Percentiles rank a stretch among this genome's conserved stretches.
phyloP scores from a whole-genome alignment of 2,329 filamentous ascomycete species.

The Emydomyces testavorans region DNA sequence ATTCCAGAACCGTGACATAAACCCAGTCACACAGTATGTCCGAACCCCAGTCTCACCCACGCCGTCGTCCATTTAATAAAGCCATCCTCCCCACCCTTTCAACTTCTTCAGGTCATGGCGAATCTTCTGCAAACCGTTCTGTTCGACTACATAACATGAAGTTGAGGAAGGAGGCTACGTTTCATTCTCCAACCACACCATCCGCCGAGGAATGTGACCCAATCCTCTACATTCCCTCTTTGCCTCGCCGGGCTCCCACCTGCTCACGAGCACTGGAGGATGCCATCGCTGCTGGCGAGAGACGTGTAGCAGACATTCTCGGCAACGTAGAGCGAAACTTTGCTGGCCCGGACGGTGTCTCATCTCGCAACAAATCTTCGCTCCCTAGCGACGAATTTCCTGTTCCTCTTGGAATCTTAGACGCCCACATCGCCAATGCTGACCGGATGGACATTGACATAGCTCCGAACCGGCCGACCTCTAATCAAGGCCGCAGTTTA shows the following conservation, averaged over 20 bases:
- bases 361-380: conserved; percentile 31
- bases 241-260: conserved; percentile 56
- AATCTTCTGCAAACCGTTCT: conserved; percentile 19
- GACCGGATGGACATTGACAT: conserved; percentile 24
- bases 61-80: conserved; percentile 29
- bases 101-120: conserved; percentile 17
- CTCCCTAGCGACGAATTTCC: conserved; percentile 49
- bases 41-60: conserved; percentile 24
- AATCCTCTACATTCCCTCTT: conserved; percentile 35
- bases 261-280: conserved; percentile 47
- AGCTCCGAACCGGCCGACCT: conserved; percentile 21
- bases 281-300: conserved; percentile 57
- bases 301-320: conserved; percentile 56
- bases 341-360: conserved; percentile 32
- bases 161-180: conserved; percentile 61
- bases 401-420: conserved; percentile 49
- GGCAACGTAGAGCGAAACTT: conserved; percentile 54
- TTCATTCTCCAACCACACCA: conserved; percentile 36
- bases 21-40: conserved; percentile 24
- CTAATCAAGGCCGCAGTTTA: conserved; percentile 43
- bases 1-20: conserved; percentile 11
- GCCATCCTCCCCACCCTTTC: conserved; percentile 22
- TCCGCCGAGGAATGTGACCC: conserved; percentile 34
- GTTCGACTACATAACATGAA: conserved; percentile 36
- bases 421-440: conserved; percentile 43